These are phyloP conservation scores for Evernia prunastri DNA, from an alignment of 495 filamentous ascomycete species.

Conservation along the genomic window DNA sequence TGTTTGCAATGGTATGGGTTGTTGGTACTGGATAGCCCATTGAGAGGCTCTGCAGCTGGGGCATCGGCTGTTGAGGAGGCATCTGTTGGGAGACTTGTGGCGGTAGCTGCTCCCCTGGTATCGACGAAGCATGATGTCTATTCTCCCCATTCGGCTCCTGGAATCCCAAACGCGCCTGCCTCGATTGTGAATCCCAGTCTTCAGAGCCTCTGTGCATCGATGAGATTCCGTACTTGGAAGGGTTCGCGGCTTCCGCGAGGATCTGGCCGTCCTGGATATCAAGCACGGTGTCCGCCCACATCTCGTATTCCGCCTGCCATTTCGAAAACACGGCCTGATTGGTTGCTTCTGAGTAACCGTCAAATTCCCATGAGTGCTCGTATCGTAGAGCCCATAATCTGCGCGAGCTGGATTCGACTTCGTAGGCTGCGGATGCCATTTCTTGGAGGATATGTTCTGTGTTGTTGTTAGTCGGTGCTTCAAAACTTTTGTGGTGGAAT, in stretches of 20 bases:
- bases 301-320: slow-evolving; percentile 12
- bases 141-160: background rate
- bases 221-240: background rate
- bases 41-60: background rate
- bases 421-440: slow-evolving; percentile 9
- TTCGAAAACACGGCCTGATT: slow-evolving; percentile 3
- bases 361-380: slow-evolving; percentile 14
- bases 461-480: background rate
- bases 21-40: too few species aligned
- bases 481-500: too few species aligned
- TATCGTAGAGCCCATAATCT: slow-evolving; percentile 9
- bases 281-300: slow-evolving; percentile 15
- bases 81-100: background rate
- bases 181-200: slow-evolving; percentile 2
- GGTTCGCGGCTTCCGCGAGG: background rate
- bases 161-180: background rate
- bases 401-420: slow-evolving; percentile 12
- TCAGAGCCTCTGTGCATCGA: background rate
- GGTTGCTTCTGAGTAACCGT: slow-evolving; percentile 7
- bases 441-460: slow-evolving; percentile 4
- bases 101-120: background rate
- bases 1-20: too few species aligned
- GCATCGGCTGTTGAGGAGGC: background rate
- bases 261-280: slow-evolving; percentile 13
- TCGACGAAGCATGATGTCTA: background rate